These are phyloP conservation scores for Moelleriella libera DNA, from an alignment of 2,329 filamentous ascomycete species.

Conservation along the genomic window DNA sequence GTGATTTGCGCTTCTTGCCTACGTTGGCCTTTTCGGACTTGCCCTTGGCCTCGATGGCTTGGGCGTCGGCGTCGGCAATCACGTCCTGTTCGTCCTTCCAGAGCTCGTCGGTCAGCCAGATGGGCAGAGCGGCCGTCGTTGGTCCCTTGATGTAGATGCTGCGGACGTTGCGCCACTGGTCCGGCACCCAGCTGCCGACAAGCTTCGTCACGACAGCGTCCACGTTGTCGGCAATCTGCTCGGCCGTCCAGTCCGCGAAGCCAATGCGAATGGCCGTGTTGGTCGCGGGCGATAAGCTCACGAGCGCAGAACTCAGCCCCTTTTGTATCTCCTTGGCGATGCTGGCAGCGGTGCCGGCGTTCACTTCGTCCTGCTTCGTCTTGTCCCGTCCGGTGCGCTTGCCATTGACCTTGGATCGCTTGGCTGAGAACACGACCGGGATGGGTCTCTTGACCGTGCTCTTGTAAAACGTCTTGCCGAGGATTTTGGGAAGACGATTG, in stretches of 20 bases:
- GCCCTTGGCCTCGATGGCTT: conserved; percentile 19
- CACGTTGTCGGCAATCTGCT: conserved; percentile 71
- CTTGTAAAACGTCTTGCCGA: conserved; percentile 92
- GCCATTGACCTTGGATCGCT: conserved; percentile 45
- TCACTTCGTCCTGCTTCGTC: conserved; percentile 18
- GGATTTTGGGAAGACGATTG: conserved; percentile 55
- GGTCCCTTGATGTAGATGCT: conserved; percentile 83
- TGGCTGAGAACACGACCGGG: conserved; percentile 56
- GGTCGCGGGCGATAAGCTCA: conserved; percentile 64
- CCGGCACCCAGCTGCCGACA: conserved; percentile 66
- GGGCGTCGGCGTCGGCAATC: conserved; percentile 46
- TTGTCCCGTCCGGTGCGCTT: conserved; percentile 45
- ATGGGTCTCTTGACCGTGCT: conserved; percentile 71
- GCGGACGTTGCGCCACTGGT: conserved; percentile 78
- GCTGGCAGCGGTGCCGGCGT: conserved; percentile 42
- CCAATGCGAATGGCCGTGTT: conserved; percentile 74
- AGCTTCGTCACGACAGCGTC: conserved; percentile 54
- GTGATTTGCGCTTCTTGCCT: conserved; percentile 50
- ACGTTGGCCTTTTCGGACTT: conserved; percentile 40
- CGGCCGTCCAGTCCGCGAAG: conserved; percentile 55
- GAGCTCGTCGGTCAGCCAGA: conserved; percentile 86
- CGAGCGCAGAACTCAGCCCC: conserved; percentile 61
- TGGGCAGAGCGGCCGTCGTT: conserved; percentile 75
- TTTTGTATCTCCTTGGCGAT: conserved; percentile 72
- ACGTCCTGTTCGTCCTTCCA: conserved; percentile 70